Conservation (phyloP, 208 protist species). For the Tetramitus jugosus region DNA sequence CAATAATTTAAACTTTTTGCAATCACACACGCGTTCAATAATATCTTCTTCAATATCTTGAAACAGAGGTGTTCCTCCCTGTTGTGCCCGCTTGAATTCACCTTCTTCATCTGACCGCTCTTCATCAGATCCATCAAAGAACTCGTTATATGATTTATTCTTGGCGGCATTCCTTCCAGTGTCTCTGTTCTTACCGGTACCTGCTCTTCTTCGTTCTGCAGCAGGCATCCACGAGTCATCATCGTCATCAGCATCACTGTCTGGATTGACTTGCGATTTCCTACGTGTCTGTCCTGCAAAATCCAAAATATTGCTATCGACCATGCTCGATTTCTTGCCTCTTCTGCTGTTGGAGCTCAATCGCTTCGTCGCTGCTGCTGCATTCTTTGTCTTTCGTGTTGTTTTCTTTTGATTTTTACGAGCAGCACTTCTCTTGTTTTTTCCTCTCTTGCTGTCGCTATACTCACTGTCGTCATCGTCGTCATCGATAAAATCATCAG, state of each 20-base stretch:
- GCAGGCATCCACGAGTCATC: neutral
- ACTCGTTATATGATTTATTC: neutral
- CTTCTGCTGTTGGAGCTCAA: neutral
- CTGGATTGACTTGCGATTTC: neutral
- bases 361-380: neutral
- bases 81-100: neutral
- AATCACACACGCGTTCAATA: neutral
- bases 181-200: neutral
- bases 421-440: neutral
- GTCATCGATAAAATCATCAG: neutral
- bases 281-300: neutral
- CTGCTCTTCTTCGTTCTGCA: neutral
- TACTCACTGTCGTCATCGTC: neutral
- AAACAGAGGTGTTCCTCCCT: neutral
- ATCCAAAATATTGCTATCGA: neutral
- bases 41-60: neutral
- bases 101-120: neutral
- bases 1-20: too few relatives aligned
- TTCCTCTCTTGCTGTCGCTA: neutral
- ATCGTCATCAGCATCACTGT: neutral
- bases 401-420: neutral
- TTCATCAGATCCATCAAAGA: neutral
- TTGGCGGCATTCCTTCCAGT: neutral
- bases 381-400: neutral
- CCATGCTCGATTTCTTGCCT: neutral